Percentiles rank a stretch among this genome's conserved stretches.
phyloP scores from a whole-genome alignment of 1,139 yeast species.

The Hansenula lynferdii region DNA sequence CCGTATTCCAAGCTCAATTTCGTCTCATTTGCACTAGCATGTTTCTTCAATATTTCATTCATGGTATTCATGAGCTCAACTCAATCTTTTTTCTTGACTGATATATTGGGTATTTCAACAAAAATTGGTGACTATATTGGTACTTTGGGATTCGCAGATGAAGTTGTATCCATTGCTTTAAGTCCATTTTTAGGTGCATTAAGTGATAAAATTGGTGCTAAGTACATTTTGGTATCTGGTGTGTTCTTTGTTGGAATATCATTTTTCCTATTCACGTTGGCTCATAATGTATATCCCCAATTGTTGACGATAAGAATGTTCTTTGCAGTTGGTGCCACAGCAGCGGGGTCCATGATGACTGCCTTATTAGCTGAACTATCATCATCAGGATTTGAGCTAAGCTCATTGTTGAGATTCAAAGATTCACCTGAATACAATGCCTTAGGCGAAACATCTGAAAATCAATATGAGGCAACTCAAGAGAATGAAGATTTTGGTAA shows the following conservation, averaged over 20 bases:
- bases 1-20: constrained; percentile 21
- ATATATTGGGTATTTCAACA: constrained; percentile 42
- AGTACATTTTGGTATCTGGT: constrained; percentile 45
- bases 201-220: constrained; percentile 59
- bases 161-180: constrained; percentile 45
- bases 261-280: constrained; percentile 46
- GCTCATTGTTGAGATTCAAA: constrained; percentile 14
- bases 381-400: constrained; percentile 32
- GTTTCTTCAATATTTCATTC: constrained; percentile 52
- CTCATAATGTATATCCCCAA: constrained; percentile 40
- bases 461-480: constrained; percentile 1
- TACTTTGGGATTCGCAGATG: constrained; percentile 59
- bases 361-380: constrained; percentile 51
- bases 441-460: constrained; percentile 18
- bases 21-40: constrained; percentile 21
- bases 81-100: constrained; percentile 61
- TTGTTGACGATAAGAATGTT: constrained; percentile 46
- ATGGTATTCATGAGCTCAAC: constrained; percentile 66
- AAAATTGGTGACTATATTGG: constrained; percentile 57
- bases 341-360: constrained; percentile 40
- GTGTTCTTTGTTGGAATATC: constrained; percentile 43
- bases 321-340: constrained; percentile 59
- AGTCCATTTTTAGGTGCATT: constrained; percentile 64
- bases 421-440: constrained; percentile 10
- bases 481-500: constrained; percentile 32